These are phyloP conservation scores for Phaseolus lunatus DNA, from an alignment of 306 rosid genomes.

Conservation along the genomic window DNA sequence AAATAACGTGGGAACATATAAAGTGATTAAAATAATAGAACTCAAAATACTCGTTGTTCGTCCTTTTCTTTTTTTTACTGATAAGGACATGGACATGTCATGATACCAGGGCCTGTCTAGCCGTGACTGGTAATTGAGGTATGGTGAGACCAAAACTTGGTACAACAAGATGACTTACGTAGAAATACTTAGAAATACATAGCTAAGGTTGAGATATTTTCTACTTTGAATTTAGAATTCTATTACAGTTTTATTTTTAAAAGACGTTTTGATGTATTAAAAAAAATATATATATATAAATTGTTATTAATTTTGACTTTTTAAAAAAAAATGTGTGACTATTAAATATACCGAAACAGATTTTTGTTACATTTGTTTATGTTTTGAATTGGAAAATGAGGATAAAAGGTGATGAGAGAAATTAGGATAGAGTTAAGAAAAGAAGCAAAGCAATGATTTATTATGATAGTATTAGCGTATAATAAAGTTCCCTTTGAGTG, in stretches of 20 bases:
- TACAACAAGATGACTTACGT: too few species aligned
- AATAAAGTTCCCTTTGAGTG: slow-evolving; percentile 35
- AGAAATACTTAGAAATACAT: too few species aligned
- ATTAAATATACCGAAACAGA: too few species aligned
- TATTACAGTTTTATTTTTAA: too few species aligned
- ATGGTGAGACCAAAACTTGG: not conserved
- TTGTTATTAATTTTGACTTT: too few species aligned
- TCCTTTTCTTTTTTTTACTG: slow-evolving; percentile 5
- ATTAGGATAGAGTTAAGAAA: slow-evolving; percentile 45
- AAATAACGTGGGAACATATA: not conserved
- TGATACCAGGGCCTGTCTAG: slow-evolving; percentile 26
- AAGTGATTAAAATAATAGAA: slow-evolving; percentile 16
- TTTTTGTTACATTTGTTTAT: not conserved
- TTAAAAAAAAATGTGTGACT: too few species aligned
- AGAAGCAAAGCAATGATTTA: slow-evolving; percentile 40
- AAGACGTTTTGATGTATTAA: too few species aligned
- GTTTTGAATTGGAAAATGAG: not conserved
- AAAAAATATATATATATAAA: too few species aligned
- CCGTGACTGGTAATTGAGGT: slow-evolving; percentile 25
- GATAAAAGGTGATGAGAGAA: slow-evolving; percentile 33
- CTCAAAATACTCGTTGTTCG: slow-evolving; percentile 19
- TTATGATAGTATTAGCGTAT: slow-evolving; percentile 29
- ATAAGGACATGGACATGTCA: slow-evolving; percentile 33
- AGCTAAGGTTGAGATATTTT: too few species aligned
- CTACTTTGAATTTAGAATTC: too few species aligned